Evolutionary conservation across 75 land plant genomes (phyloP).

Genomic region (Selaginella moellendorffii): DNA sequence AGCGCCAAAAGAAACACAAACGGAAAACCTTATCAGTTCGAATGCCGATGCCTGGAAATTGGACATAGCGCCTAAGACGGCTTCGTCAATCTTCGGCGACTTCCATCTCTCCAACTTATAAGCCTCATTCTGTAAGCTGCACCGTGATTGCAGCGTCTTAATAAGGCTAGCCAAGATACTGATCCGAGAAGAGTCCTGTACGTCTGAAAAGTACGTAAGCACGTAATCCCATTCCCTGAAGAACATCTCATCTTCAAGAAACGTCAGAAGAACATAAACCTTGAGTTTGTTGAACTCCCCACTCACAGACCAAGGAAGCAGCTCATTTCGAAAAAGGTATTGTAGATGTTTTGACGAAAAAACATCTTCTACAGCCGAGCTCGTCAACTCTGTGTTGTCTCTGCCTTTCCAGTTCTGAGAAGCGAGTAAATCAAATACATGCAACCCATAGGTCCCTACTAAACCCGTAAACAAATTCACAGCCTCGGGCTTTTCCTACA

Average conservation of each 20-base stretch:
- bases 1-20: too few species aligned
- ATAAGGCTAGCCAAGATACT: neutral
- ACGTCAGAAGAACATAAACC: slow-evolving; percentile 54
- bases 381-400: neutral
- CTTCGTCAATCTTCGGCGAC: slow-evolving; percentile 39
- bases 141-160: neutral
- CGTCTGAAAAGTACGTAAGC: slow-evolving; percentile 24
- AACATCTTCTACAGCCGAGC: neutral
- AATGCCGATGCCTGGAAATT: slow-evolving; percentile 20
- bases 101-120: slow-evolving; percentile 29
- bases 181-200: neutral
- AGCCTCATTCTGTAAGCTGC: neutral
- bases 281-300: slow-evolving; percentile 25
- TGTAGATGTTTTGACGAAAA: neutral
- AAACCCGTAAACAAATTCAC: neutral
- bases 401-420: neutral
- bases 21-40: too few species aligned
- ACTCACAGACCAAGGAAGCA: slow-evolving; percentile 68
- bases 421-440: neutral
- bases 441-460: neutral
- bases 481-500: neutral
- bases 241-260: slow-evolving; percentile 49
- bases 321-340: slow-evolving; percentile 30
- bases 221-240: slow-evolving; percentile 45
- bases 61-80: slow-evolving; percentile 35